Base-by-base conservation (phyloP, 306 rosid genomes). In the Dicorynia guianensis region DNA sequence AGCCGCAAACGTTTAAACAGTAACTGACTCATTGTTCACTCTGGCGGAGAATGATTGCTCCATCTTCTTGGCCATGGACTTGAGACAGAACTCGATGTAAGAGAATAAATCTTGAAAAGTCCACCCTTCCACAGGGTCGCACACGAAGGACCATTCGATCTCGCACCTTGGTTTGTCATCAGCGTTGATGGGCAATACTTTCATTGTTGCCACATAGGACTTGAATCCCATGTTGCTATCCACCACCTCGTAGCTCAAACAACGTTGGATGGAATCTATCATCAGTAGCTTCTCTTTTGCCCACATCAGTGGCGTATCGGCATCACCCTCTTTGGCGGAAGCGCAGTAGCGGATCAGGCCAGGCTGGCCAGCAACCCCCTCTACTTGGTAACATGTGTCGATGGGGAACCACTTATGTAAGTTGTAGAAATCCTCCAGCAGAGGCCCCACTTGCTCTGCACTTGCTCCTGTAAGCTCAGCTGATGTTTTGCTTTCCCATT, bases 121-220 rank as follows among this genome's bases (percentile, higher is more conserved):
- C 78, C 75, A 58, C 5, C 84, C 91, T 18, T 76, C 69, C 11
- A 86, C 75, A 13, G 87, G 88, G 4, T 90, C 87, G 36, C 86
- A 80, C 1, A 67, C 35, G 43, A 90, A 77, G 5, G 35, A 76
- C 96, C 96, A 90, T 52, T 90, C 86, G 4, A 92, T 78, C 58
- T 80, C 50, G 44, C 85, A 80, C 4, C 91, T 86, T 46, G 18
- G 9, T 68, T 52, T 34, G 0, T 9, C 69, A 15, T 13, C 76
- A n/a, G n/a, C 11, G 1, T 38, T 55, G 0, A 56, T 7, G 4
- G 63, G 52, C 3, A 49, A 67, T 19, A 90, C 78, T 74, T 61
- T 79, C 54, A 86, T 53, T 5, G 67, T 87, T 5, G 91, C 34
- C 14, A 42, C 61, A 46, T 85, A 87, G 3, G 88, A 83, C 14